phyloP scores from a whole-genome alignment of 768 basidiomycete genomes.

The Trametes meyenii region DNA sequence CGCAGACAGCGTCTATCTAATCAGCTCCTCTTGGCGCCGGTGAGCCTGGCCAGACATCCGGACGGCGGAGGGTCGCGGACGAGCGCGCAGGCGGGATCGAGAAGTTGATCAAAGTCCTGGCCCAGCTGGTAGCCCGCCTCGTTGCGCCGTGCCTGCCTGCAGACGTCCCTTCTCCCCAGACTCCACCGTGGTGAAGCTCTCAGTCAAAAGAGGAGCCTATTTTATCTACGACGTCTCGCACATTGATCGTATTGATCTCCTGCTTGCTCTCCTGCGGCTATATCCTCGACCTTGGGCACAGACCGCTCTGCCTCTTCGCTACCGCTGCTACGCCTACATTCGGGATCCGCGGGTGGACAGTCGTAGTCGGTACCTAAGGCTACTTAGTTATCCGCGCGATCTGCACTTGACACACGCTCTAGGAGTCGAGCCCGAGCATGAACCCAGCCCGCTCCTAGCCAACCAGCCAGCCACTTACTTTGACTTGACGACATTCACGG shows the following conservation, averaged over 20 bases:
- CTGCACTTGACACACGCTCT: too few species aligned
- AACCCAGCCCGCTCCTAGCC: background rate
- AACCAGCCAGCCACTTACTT: too few species aligned
- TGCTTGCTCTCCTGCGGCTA: too few species aligned
- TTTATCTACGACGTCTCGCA: background rate
- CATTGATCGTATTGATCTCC: background rate
- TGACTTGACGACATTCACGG: constrained; percentile 10
- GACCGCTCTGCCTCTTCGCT: too few species aligned
- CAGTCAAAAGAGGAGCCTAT: background rate
- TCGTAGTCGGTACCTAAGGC: too few species aligned
- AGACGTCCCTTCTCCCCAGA: constrained; percentile 3
- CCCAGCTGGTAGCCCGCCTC: background rate
- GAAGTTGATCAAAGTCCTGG: background rate
- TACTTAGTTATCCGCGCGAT: too few species aligned
- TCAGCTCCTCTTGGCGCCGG: background rate
- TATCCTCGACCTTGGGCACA: too few species aligned
- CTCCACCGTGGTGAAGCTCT: background rate
- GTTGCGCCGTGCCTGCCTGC: constrained; percentile 10
- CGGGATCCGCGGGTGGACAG: too few species aligned
- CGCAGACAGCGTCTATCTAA: constrained; percentile 17
- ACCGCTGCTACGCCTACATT: too few species aligned
- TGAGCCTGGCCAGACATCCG: background rate
- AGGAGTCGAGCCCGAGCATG: too few species aligned
- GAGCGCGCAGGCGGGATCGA: background rate
- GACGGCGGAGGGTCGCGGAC: background rate